Conservation (phyloP, 352 stramenopile species). For the Globisporangium barbulae region DNA sequence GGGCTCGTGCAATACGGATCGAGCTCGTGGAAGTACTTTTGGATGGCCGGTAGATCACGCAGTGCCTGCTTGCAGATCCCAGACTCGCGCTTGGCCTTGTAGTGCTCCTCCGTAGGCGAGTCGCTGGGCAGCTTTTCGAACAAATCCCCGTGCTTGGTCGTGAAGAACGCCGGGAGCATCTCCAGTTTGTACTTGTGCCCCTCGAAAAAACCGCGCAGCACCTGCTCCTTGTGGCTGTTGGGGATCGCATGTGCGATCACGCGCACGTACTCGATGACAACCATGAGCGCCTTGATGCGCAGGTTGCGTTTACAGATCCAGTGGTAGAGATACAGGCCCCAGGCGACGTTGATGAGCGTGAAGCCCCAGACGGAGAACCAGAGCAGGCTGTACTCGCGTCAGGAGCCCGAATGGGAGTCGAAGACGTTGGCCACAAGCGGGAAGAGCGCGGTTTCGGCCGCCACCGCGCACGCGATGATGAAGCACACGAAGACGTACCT, state of each 20-base stretch:
- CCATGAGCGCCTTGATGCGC: slow-evolving; percentile 2
- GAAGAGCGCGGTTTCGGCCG: slow-evolving; percentile 54
- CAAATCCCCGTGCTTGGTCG: slow-evolving; percentile 12
- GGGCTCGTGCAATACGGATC: background rate
- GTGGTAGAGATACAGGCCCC: slow-evolving; percentile 25
- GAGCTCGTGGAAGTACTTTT: slow-evolving; percentile 14
- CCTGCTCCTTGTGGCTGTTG: slow-evolving; percentile 12
- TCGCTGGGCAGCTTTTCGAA: slow-evolving; percentile 19
- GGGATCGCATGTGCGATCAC: slow-evolving; percentile 17
- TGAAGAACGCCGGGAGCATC: slow-evolving; percentile 10
- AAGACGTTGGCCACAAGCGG: slow-evolving; percentile 20
- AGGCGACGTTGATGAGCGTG: slow-evolving; percentile 27
- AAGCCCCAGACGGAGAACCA: slow-evolving; percentile 19
- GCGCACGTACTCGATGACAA: slow-evolving; percentile 1
- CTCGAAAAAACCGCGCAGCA: slow-evolving; percentile 14
- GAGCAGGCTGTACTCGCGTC: slow-evolving; percentile 16
- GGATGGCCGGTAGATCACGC: slow-evolving; percentile 9
- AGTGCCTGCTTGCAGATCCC: slow-evolving; percentile 8
- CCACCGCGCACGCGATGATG: slow-evolving; percentile 43
- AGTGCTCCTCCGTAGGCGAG: slow-evolving; percentile 11
- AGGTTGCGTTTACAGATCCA: background rate
- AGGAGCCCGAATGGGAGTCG: slow-evolving; percentile 4
- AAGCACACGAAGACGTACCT: slow-evolving; percentile 56
- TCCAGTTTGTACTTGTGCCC: slow-evolving; percentile 4
- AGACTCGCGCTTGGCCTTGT: slow-evolving; percentile 1